Conservation (phyloP, 176 grass and related monocot species). For the Chloris gayana region DNA sequence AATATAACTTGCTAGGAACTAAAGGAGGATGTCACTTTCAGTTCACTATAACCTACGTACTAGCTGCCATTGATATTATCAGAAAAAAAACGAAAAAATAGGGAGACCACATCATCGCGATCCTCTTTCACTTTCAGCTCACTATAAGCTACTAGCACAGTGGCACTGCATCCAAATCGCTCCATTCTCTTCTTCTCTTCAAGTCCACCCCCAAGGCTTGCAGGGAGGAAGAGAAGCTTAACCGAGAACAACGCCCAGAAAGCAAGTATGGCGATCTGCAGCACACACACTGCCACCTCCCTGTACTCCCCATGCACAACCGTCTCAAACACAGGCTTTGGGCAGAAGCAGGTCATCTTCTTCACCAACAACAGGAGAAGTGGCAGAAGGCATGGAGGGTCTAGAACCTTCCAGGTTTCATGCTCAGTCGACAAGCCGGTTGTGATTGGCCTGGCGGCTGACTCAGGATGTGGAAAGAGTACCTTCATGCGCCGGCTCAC, state of each 20-base stretch:
- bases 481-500: conserved; percentile 97
- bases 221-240: conserved; percentile 49
- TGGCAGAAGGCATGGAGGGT: conserved; percentile 39
- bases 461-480: conserved; percentile 90
- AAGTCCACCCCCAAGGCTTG: conserved; percentile 51
- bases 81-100: conserved; percentile 46
- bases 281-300: conserved; percentile 60
- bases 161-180: conserved; percentile 18
- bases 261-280: conserved; percentile 77
- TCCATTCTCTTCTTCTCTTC: conserved; percentile 54
- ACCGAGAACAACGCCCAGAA: conserved; percentile 5
- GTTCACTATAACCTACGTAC: conserved; percentile 29
- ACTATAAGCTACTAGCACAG: conserved; percentile 29
- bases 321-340: conserved; percentile 60
- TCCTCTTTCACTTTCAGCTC: conserved; percentile 37
- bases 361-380: conserved; percentile 53
- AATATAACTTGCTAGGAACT: conserved; percentile 25
- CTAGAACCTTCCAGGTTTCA: conserved; percentile 59
- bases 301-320: conserved; percentile 69
- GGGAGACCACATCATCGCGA: conserved; percentile 47
- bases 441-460: conserved; percentile 90
- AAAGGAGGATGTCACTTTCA: conserved; percentile 53
- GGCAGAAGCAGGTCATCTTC: conserved; percentile 63
- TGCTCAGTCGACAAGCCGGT: conserved; percentile 71
- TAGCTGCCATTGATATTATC: conserved; percentile 51